Percentiles rank a stretch among this genome's conserved stretches.
phyloP scores from a whole-genome alignment of 768 basidiomycete species.

The Termitomyces sp. region DNA sequence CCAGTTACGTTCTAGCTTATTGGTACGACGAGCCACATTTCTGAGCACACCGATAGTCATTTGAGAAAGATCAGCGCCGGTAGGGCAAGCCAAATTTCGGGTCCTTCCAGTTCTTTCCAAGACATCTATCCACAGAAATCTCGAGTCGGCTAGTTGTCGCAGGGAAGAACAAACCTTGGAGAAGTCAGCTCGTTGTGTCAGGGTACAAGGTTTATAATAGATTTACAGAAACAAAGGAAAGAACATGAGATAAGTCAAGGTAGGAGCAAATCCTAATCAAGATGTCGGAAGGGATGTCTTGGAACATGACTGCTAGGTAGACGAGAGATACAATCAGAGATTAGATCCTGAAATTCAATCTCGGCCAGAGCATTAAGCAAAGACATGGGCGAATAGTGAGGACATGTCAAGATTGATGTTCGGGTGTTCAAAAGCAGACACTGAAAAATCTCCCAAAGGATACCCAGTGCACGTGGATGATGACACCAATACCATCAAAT shows the following conservation, averaged over 20 bases:
- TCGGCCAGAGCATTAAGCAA: no score
- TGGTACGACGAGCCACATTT: not conserved
- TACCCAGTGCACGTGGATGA: not conserved
- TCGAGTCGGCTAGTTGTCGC: slow-evolving; percentile 4
- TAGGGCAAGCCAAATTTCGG: not conserved
- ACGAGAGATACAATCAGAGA: not conserved
- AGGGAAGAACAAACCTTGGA: slow-evolving; percentile 11
- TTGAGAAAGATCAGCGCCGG: not conserved
- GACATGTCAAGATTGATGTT: no score
- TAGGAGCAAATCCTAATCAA: slow-evolving; percentile 2
- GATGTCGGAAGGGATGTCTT: slow-evolving; percentile 4
- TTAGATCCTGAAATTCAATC: not conserved
- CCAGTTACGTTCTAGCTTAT: not conserved
- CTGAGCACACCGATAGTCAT: not conserved
- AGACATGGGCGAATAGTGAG: no score
- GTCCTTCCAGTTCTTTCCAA: not conserved
- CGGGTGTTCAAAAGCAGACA: no score
- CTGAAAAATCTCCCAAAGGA: no score
- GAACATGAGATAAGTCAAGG: slow-evolving; percentile 7
- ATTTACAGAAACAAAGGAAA: slow-evolving; percentile 9
- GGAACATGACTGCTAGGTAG: not conserved
- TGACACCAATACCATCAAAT: not conserved
- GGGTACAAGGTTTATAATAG: not conserved
- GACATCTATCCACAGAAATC: not conserved
- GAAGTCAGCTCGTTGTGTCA: not conserved